Conservation (phyloP, 2,329 filamentous ascomycete species). For the Aspergillus flavus region DNA sequence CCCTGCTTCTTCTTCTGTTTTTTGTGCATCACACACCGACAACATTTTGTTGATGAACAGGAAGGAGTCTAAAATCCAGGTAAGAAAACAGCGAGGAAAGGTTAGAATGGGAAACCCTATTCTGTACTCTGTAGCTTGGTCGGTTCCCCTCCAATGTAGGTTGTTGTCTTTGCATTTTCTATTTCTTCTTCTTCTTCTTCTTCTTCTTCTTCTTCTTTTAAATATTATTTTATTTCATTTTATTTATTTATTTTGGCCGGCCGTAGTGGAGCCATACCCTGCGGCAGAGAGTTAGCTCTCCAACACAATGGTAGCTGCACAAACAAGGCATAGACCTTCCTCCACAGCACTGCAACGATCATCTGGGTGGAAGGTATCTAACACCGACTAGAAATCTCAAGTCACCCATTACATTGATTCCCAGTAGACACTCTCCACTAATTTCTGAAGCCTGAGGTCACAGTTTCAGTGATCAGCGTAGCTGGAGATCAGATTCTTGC, state of each 20-base stretch:
- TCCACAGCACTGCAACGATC: background rate
- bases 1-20: no score
- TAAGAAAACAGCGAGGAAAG: background rate
- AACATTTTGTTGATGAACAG: background rate
- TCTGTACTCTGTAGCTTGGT: background rate
- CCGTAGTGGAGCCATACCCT: background rate
- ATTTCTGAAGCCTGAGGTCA: background rate
- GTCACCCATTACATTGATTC: background rate
- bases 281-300: background rate
- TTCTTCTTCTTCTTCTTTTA: no score
- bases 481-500: background rate
- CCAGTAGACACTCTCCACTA: background rate
- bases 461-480: no score
- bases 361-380: background rate
- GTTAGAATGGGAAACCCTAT: background rate
- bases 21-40: background rate
- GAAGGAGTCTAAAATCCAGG: no score
- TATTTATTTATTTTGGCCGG: background rate
- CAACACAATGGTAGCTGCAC: background rate
- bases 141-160: no score
- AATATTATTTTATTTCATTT: no score
- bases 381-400: background rate
- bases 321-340: background rate
- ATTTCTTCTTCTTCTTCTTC: no score
- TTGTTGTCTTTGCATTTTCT: no score